A percentile compares a stretch with the other conserved stretches of the same genome.
phyloP scores from a whole-genome alignment of 257 asterid species.

The Solanum appendiculatum region DNA sequence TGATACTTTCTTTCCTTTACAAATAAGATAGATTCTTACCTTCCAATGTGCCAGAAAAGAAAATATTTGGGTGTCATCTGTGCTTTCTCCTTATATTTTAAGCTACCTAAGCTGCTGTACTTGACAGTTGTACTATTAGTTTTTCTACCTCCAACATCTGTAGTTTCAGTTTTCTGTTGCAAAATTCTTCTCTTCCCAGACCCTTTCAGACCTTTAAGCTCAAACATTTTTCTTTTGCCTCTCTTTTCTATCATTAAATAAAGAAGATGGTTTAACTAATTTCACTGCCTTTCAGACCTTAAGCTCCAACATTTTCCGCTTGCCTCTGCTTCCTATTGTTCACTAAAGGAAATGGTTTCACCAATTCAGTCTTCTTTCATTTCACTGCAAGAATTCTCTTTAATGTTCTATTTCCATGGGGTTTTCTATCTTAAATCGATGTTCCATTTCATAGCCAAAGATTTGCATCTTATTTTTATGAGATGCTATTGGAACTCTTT shows the following conservation, averaged over 20 bases:
- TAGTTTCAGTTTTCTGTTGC: neutral
- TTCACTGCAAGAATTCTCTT: neutral
- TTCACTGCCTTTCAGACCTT: neutral
- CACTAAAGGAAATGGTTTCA: neutral
- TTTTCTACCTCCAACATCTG: neutral
- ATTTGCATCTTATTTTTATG: neutral
- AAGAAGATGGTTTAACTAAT: neutral
- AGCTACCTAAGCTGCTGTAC: neutral
- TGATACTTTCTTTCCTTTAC: neutral
- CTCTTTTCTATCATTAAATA: neutral
- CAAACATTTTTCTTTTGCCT: neutral
- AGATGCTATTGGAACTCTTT: neutral
- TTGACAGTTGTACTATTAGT: neutral
- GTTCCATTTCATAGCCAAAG: neutral
- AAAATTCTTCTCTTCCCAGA: neutral
- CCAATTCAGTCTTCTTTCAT: neutral
- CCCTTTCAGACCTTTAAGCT: neutral
- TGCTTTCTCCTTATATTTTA: neutral
- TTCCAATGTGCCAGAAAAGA: neutral
- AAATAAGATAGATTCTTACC: neutral
- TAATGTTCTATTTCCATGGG: neutral
- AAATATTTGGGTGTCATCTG: neutral
- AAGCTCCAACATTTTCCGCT: neutral
- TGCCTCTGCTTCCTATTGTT: neutral
- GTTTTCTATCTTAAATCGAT: neutral